Evolutionary conservation across 2,329 filamentous ascomycete species (phyloP).

Genomic region (Mycosphaerelloides madeirae): DNA sequence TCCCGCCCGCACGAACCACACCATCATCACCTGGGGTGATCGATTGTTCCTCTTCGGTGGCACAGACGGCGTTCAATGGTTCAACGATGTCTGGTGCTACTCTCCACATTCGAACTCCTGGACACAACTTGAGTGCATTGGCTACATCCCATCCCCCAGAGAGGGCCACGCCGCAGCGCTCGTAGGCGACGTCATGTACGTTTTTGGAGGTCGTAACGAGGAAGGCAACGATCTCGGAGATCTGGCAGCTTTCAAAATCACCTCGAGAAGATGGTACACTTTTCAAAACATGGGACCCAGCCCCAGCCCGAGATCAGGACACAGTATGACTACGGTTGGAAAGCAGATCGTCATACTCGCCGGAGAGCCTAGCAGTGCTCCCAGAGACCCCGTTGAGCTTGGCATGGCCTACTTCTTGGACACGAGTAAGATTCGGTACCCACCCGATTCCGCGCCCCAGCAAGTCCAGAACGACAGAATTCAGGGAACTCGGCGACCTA

Average conservation of each 20-base stretch:
- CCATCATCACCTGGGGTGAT: conserved; percentile 85
- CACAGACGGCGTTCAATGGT: conserved; percentile 94
- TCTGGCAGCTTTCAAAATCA: conserved; percentile 77
- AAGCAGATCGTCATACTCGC: conserved; percentile 90
- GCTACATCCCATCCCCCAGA: conserved; percentile 88
- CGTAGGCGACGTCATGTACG: conserved; percentile 98
- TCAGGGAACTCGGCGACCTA: conserved; percentile 23
- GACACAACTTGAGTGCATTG: conserved; percentile 89
- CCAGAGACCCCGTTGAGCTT: conserved; percentile 74
- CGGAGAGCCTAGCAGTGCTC: conserved; percentile 86
- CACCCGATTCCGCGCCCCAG: conserved; percentile 51
- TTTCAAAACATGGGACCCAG: conserved; percentile 99
- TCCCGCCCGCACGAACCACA: conserved; percentile 89
- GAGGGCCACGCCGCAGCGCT: conserved; percentile 92
- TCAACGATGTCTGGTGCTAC: conserved; percentile 98
- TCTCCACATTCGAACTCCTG: conserved; percentile 78
- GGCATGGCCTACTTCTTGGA: conserved; percentile 88
- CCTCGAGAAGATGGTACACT: conserved; percentile 91
- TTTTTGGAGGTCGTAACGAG: conserved; percentile 93
- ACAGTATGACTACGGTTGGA: conserved; percentile 94
- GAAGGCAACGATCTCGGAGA: conserved; percentile 90
- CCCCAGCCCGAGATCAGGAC: conserved; percentile 85
- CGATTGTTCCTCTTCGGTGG: conserved; percentile 96
- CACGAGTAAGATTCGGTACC: conserved; percentile 93
- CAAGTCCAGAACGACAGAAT: conserved; percentile 31